Percentiles rank a stretch among this genome's conserved stretches.
phyloP scores from a whole-genome alignment of 768 basidiomycete genomes.

The Stropharia rugosoannulata region DNA sequence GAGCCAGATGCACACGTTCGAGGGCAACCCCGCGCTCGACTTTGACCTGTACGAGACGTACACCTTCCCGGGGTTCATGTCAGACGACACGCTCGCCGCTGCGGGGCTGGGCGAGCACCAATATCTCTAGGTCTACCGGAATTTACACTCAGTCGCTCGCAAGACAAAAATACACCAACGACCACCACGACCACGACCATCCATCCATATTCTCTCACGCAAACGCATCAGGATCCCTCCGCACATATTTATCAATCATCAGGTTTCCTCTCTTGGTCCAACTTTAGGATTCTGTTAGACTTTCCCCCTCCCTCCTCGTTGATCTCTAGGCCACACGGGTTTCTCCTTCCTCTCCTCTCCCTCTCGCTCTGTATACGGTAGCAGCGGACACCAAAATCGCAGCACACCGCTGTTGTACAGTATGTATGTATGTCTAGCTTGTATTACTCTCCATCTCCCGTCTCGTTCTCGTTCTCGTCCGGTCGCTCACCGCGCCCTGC shows the following conservation, averaged over 20 bases:
- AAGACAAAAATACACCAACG: too few relatives aligned
- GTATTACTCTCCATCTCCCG: neutral
- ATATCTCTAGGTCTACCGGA: conserved; percentile 15
- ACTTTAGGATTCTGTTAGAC: neutral
- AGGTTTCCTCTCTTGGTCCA: neutral
- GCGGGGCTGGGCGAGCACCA: conserved; percentile 22
- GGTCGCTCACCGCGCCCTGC: neutral
- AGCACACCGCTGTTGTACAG: neutral
- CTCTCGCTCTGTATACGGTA: conserved; percentile 8
- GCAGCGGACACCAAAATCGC: conserved; percentile 2
- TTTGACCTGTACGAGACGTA: conserved; percentile 29
- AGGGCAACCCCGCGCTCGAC: conserved; percentile 23
- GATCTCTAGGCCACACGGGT: conserved; percentile 1
- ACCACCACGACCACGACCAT: neutral
- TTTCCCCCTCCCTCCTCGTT: neutral
- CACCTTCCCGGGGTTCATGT: conserved; percentile 18
- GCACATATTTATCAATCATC: too few relatives aligned
- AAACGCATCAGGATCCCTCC: neutral
- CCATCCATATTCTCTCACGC: neutral
- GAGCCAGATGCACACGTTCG: conserved; percentile 17
- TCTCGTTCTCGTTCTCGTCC: too few relatives aligned
- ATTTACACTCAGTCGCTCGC: neutral
- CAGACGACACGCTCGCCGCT: conserved; percentile 22
- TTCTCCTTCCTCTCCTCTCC: conserved; percentile 4
- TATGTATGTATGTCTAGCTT: neutral